Conservation (phyloP, 1,284 basidiomycete genomes). For the Phellinidium pouzarii region DNA sequence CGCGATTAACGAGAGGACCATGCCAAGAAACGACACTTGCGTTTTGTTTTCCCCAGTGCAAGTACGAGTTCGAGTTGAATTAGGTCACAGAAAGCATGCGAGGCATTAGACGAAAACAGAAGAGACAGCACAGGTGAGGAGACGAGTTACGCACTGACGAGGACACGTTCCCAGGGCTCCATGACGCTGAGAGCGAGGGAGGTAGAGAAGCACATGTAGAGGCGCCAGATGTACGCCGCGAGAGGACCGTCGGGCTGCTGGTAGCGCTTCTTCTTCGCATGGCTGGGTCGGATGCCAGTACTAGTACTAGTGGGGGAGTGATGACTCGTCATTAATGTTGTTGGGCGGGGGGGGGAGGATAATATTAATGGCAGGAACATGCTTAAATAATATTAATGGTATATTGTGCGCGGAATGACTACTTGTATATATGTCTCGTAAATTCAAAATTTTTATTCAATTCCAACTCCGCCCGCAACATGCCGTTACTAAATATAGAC, state of each 20-base stretch:
- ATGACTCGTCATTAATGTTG: too few relatives aligned
- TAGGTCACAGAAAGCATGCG: background rate
- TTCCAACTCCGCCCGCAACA: too few relatives aligned
- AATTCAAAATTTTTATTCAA: too few relatives aligned
- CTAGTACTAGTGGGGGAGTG: background rate
- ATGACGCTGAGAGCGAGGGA: slow-evolving; percentile 62
- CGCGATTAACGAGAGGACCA: slow-evolving; percentile 27
- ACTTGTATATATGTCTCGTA: too few relatives aligned
- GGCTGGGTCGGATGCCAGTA: background rate
- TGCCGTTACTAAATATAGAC: background rate
- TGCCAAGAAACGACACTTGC: slow-evolving; percentile 28
- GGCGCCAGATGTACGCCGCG: slow-evolving; percentile 38
- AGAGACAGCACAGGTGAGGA: slow-evolving; percentile 2
- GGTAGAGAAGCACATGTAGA: slow-evolving; percentile 44
- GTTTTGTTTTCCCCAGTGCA: background rate
- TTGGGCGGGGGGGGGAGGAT: too few relatives aligned
- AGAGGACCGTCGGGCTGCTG: slow-evolving; percentile 29
- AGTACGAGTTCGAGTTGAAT: background rate
- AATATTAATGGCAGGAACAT: too few relatives aligned
- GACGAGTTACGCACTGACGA: slow-evolving; percentile 37
- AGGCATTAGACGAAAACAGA: background rate
- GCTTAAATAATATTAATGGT: too few relatives aligned
- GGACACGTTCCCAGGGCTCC: slow-evolving; percentile 64
- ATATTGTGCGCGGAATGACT: too few relatives aligned
- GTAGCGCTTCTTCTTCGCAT: slow-evolving; percentile 5